These are phyloP conservation scores for Drosera spatulata DNA, from an alignment of 179 eudicot species.

Conservation along the genomic window DNA sequence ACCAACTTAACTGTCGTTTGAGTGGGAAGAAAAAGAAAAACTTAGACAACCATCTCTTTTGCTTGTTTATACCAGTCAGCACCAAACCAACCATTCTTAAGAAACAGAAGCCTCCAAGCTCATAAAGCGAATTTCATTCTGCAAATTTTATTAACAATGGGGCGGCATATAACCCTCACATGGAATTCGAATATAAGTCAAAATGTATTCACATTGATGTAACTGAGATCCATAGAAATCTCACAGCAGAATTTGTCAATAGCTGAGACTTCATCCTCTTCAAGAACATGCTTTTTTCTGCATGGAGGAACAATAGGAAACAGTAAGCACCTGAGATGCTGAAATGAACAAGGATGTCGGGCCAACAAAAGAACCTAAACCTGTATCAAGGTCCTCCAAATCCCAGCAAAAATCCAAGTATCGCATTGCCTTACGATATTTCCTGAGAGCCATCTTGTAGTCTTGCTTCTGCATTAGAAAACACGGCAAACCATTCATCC, in stretches of 20 bases:
- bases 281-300: slow-evolving; percentile 29
- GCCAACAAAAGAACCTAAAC: slow-evolving; percentile 10
- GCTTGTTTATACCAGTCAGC: not conserved
- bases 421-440: slow-evolving; percentile 35
- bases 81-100: too few species aligned
- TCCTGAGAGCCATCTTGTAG: slow-evolving; percentile 30
- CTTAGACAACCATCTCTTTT: not conserved
- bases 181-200: too few species aligned
- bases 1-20: not conserved
- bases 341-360: too few species aligned
- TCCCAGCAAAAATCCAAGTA: slow-evolving; percentile 66
- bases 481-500: not conserved
- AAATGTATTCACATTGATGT: not conserved
- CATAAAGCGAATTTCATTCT: too few species aligned
- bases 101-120: too few species aligned
- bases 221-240: slow-evolving; percentile 3
- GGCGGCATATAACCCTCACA: too few species aligned
- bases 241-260: slow-evolving; percentile 35
- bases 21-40: too few species aligned
- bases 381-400: slow-evolving; percentile 35
- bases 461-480: slow-evolving; percentile 25
- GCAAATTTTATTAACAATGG: too few species aligned
- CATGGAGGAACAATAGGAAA: slow-evolving; percentile 2
- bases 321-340: slow-evolving; percentile 3
- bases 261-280: slow-evolving; percentile 39